Evolutionary conservation across 306 rosid genomes (phyloP), one percentile per base, ranked within the genome.

Genomic region (Cyamopsis tetragonoloba): DNA sequence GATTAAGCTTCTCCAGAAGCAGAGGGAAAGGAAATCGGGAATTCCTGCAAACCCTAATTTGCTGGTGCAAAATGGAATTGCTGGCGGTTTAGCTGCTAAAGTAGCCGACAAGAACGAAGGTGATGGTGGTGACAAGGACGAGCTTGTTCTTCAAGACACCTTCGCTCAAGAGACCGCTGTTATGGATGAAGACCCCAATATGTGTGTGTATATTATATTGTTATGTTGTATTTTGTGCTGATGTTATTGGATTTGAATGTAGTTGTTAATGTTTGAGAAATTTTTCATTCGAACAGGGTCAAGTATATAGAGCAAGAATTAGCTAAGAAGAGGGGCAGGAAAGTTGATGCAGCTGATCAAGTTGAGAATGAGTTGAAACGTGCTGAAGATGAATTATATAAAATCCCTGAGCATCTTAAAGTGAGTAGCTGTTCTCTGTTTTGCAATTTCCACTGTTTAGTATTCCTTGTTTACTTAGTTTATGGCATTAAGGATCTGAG

Each of bases 321-420:
- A 37, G 99, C 99, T n/a, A 93, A 93, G 92, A 86, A 90, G 78
- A 86, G 96, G 68, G 99, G 98, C 17, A 83, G 77, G 72, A 78
- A 8, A 65, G 18, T 89, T 20, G 95, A 93, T 46, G 46, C 71
- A 0, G 50, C 80, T 0, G 93, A 90, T 75, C 95, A 82, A 78
- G 83, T 82, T 13, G 91, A 89, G 78, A 93, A 70, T 34, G 98
- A 93, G 43, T 81, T 93, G 60, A 90, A 90, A 70, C 91, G 87
- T 58, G 99, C 95, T 6, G 97, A 93, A 79, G 99, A 93, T 69
- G 97, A 93, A 67, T 57, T 93, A 5, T 93, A 88, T 76, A 93
- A 88, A 80, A 88, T 93, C 69, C 97, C 99, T 46, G 99, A 93
- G 66, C 97, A 93, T 88, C 96, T 93, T 51, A 93, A 93, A 82